Evolutionary conservation across 495 filamentous ascomycete genomes (phyloP), one percentile per base, ranked within the genome.

Genomic region (Terfezia claveryi): DNA sequence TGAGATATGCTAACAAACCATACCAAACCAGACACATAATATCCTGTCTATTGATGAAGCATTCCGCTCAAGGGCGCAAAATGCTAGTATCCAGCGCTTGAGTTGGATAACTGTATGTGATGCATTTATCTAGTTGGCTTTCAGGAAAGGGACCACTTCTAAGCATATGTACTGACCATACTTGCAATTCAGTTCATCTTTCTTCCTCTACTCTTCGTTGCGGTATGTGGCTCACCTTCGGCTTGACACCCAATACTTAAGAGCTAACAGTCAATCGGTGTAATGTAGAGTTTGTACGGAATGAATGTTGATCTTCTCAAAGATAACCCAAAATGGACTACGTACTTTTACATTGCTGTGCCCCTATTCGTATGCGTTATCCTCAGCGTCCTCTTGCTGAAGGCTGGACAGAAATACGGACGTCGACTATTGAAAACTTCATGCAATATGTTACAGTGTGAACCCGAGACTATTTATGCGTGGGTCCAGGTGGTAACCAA

Each of bases 31-130:
- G 61, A 55, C 61, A 8, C 44, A 55, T 11, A 60, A 44, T 38
- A 58, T 64, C 8, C 57, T 64, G 12, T 63, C 61, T 8, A 64
- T 64, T 38, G 61, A 64, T 36, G 61, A 62, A 36, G 61, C 57
- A 5, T 63, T 57, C 23, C 55, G 57, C 10, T 56, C 57, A 17
- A 54, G 61, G 20, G 55, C 62, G 27, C 57, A 63, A 41, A 60
- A 58, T 23, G 57, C 44, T 4, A 64, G 61, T 36, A 54, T 64
- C 27, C 62, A 62, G 16, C 52, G 61, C 16, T 23, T 64, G 11
- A 61, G 56, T 17, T 64, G 61, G 61, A 57, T 64, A 38, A 64
- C 61, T 27, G 60, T 64, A 53, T 36, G 59, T 27, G 23, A 27
- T 27, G 23, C 11, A 10, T 5, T 37, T 36, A 23, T 20, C 17